Base-by-base conservation (phyloP, 2,329 filamentous ascomycete genomes). In the Aschersonia sp. region DNA sequence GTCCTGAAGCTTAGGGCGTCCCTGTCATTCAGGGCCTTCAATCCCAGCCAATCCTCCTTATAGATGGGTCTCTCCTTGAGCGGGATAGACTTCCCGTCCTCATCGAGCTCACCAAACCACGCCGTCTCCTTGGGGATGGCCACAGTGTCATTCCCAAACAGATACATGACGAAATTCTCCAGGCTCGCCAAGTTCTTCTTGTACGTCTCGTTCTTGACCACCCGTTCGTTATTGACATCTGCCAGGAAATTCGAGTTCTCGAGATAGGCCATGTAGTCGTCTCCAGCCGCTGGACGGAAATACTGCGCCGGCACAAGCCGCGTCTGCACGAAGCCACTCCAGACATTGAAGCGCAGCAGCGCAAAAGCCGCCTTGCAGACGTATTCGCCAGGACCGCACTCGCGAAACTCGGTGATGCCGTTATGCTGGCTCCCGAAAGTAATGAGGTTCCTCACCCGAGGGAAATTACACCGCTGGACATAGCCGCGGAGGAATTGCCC, bases 401-500 rank as follows among this genome's bases (percentile, higher is more conserved):
- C 69, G 61, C 84, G 77, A 68, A 97, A 96, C 61, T 86, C 77
- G 31, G 77, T 71, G 63, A 98, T 97, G 47, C 92, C 92, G 63
- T 91, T 92, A 68, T 96, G 89, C 69, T 94, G 89, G 59, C 81
- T 84, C 53, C 89, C 89, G 58, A 92, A 94, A 2, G 89, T 96
- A 53, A 95, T 77, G 40, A 96, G 76, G 61, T 78, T 89, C 54
- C 80, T 77, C 9, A 95, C 77, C 4, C 78, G 81, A 0, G 88
- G 82, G 35, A 58, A 59, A 63, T 89, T 92, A 72, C 92, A 98
- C 43, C 87, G 78, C 72, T 98, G 82, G 53, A 95, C 72, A 62
- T 94, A 89, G 30, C 77, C 92, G 50, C 92, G 82, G n/a, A 98
- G 76, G 69, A 98, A 96, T 63, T 95, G 87, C 1, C 92, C 92